Base-by-base conservation (phyloP, 2,329 filamentous ascomycete genomes). In the Phialocephala sp. region DNA sequence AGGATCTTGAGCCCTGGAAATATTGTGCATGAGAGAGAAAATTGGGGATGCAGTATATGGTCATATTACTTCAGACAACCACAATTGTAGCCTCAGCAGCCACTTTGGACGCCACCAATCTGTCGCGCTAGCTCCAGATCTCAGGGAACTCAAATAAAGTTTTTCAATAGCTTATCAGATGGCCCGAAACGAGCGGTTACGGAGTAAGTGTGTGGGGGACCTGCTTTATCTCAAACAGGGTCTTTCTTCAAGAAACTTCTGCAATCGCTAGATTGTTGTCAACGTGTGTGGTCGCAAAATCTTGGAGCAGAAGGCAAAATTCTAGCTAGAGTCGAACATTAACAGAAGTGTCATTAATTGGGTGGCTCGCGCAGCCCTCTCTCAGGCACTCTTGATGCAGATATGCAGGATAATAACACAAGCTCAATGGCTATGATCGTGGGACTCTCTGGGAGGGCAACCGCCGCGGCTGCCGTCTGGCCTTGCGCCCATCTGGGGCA, bases 201-300 rank as follows among this genome's bases (percentile, higher is more conserved):
- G 6, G 6, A 3, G 3, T 32, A 32, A 6, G 3, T 18, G 22
- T 12, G 47, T 52, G 47, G 47, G 43, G 50, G 50, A 54, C 35
- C 24, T 54, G 50, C 47, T 35, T 54, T 54, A 50, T 32, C 27
- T 32, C 22, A 54, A 54, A 12, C 27, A 54, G 50, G 50, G 50
- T 54, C 50, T 35, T 54, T 54, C 20, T 4, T n/a, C 11, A 27
- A 32, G 8, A 32, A 32, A 20, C 20, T 50, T 27, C 41, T 43
- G 15, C 14, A 43, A 43, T 43, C 41, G 41, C 15, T 15, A 2
- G 41, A 43, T 43, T 15, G 15, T 43, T 43, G 8, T 43, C 8
- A 43, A 18, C 12, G 41, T 43, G 41, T n/a, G n/a, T 43, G 41
- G n/a, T 6, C 6, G 6, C 15, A 14, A 12, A n/a, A n/a, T 6